Evolutionary conservation across 1,284 basidiomycete genomes (phyloP).

Genomic region (Rhodotorula sp.): DNA sequence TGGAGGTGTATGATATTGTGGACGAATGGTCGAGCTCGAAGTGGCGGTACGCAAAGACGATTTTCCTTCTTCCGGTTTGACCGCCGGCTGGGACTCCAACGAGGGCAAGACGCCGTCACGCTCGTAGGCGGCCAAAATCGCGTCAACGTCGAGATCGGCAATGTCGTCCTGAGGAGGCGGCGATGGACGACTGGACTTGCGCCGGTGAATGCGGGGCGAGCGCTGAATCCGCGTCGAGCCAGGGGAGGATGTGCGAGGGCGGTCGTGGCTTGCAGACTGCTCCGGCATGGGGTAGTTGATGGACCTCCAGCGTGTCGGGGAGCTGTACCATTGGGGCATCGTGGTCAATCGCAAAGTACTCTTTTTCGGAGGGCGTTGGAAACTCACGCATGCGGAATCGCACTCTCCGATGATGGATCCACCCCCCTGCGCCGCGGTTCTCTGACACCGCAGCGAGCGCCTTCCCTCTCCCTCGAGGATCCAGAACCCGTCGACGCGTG

Average conservation of each 20-base stretch:
- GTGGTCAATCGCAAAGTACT: too few species aligned
- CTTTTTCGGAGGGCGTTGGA: too few species aligned
- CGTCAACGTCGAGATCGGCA: constrained; percentile 36
- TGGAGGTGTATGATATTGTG: neutral
- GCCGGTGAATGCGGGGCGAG: neutral
- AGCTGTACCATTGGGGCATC: too few species aligned
- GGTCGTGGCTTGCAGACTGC: too few species aligned
- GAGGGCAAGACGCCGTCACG: neutral
- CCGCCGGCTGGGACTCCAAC: neutral
- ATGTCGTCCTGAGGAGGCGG: constrained; percentile 18
- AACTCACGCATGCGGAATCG: too few species aligned
- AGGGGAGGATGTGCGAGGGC: neutral
- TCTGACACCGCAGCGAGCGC: too few species aligned
- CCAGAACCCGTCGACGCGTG: too few species aligned
- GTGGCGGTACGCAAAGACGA: constrained; percentile 3
- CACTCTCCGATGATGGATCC: too few species aligned
- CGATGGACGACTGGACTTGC: neutral
- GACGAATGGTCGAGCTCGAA: constrained; percentile 4
- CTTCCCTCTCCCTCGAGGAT: too few species aligned
- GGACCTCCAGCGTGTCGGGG: too few species aligned
- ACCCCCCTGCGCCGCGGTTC: too few species aligned
- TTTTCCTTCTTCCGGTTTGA: neutral
- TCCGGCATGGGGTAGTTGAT: too few species aligned
- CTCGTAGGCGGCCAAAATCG: constrained; percentile 30
- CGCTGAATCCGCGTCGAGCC: neutral